These are phyloP conservation scores for Solanum stenotomum DNA, from an alignment of 257 asterid genomes.

Conservation along the genomic window DNA sequence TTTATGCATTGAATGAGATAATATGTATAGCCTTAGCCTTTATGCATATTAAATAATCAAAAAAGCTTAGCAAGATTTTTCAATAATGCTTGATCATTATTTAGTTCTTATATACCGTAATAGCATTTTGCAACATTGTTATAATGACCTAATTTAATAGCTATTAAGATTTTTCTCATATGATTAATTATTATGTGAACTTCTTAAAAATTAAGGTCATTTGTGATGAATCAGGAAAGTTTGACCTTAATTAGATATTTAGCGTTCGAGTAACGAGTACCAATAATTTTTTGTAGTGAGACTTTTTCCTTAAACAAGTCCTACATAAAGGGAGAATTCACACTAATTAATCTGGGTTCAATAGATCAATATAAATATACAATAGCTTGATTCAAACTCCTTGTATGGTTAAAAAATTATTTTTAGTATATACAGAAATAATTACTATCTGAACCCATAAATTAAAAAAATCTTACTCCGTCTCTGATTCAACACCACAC, in stretches of 20 bases:
- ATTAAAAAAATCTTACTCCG: background rate
- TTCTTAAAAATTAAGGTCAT: too few relatives aligned
- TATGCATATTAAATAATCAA: background rate
- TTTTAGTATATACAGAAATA: background rate
- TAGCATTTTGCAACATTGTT: background rate
- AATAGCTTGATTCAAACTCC: accelerated
- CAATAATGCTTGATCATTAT: background rate
- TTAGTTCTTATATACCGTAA: background rate
- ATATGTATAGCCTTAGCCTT: background rate
- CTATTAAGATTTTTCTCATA: background rate
- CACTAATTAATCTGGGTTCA: background rate
- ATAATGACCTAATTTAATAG: background rate
- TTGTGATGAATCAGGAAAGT: background rate
- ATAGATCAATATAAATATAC: background rate
- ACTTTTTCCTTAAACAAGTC: background rate
- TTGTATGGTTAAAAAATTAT: background rate
- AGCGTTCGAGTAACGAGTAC: background rate
- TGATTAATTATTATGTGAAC: background rate
- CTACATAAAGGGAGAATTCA: background rate
- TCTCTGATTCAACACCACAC: background rate
- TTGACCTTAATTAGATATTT: background rate
- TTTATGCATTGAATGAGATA: background rate
- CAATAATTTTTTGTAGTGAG: background rate
- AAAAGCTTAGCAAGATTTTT: background rate
- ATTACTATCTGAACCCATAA: background rate